Base-by-base conservation (phyloP, 164 flowering plant genomes). In the Stephania cephalantha region DNA sequence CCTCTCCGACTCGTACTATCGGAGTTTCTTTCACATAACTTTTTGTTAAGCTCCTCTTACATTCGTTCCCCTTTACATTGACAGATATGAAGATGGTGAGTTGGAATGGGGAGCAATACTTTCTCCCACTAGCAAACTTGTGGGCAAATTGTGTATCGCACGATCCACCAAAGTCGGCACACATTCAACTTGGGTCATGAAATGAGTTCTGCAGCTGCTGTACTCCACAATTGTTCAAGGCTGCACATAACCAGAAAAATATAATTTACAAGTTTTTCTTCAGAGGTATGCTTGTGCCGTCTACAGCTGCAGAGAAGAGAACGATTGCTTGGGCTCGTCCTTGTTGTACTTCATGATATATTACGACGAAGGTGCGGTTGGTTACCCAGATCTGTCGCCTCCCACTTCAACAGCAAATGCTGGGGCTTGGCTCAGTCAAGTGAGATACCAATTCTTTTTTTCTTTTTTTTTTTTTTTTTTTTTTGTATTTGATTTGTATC, bases 131-230 rank as follows among this genome's bases (percentile, higher is more conserved):
- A 8, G 98, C 92, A 15, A 95, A 95, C 82, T 78, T 93, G 82
- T 95, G 98, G 98, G 92, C 87, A 20, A 95, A 95, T 84, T 80
- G 82, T 53, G 75, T 95, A 25, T 88, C 94, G 70, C 48, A n/a
- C 35, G 82, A 87, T 77, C 92, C 91, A 73, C 97, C 99, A 52
- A 74, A 77, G 42, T 77, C 90, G 77, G 86, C 91, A 46, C 66
- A 63, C 15, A 61, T 79, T 15, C 71, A 30, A 46, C 42, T 71
- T 58, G 12, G 70, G 58, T 69, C 42, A 79, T 71, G 73, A 75
- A 65, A 44, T 50, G 9, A 69, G 20, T 11, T 11, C 5, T 8
- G 68, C 55, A 25, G 20, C 25, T 20, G 1, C 30, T 72, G 77
- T 42, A 70, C 29, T 30, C 17, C 29, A 71, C 9, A 20, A 15